These are phyloP conservation scores for Aspergillus costaricaensis DNA, from an alignment of 2,329 filamentous ascomycete genomes.

Conservation along the genomic window DNA sequence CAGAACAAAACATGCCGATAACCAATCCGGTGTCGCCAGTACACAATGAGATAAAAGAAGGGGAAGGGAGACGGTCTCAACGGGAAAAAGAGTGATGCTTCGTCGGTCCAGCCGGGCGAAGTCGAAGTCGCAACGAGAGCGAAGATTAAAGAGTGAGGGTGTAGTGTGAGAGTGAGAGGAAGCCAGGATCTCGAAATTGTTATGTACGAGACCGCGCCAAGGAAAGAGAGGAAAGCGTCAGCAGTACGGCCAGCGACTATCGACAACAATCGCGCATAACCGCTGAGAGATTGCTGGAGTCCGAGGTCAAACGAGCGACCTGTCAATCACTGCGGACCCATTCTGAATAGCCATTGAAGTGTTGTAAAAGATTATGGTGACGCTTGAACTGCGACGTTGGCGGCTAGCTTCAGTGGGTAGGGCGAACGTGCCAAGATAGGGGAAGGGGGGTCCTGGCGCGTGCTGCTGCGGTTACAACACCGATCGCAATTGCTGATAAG, in stretches of 20 bases:
- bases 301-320: slow-evolving; percentile 7
- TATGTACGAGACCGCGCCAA: slow-evolving; percentile 9
- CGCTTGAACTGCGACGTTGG: slow-evolving; percentile 7
- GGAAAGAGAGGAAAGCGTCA: slow-evolving; percentile 16
- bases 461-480: slow-evolving; percentile 9
- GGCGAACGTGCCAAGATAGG: slow-evolving; percentile 20
- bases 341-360: slow-evolving; percentile 15
- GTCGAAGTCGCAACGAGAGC: slow-evolving; percentile 24
- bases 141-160: slow-evolving; percentile 2
- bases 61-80: not conserved
- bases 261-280: slow-evolving; percentile 21
- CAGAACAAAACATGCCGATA: slow-evolving; percentile 65
- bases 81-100: slow-evolving; percentile 24
- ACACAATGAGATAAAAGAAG: not conserved
- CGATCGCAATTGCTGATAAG: slow-evolving; percentile 10
- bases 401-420: slow-evolving; percentile 8
- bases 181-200: not conserved
- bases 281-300: slow-evolving; percentile 12
- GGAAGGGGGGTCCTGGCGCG: slow-evolving; percentile 13
- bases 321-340: slow-evolving; percentile 15
- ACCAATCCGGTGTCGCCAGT: slow-evolving; percentile 33
- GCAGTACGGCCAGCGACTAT: slow-evolving; percentile 17
- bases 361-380: slow-evolving; percentile 7
- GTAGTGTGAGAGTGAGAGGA: not conserved
- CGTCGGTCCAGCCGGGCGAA: slow-evolving; percentile 40